Base-by-base conservation (phyloP, 805 yeast genomes). In the Nakazawaea ernobii region DNA sequence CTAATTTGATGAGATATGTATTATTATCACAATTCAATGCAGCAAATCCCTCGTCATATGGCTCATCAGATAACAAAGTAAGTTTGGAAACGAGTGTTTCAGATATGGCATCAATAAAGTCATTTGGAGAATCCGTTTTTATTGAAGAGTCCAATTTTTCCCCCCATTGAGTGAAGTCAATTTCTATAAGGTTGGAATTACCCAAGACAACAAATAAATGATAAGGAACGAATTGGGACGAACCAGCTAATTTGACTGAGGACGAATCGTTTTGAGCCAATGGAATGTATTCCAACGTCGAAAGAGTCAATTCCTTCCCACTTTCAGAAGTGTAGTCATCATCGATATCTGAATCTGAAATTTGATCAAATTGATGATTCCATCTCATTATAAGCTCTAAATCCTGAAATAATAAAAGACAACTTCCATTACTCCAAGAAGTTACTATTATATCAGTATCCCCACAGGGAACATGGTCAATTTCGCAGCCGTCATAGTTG, bases 401-500 rank as follows among this genome's bases (percentile, higher is more conserved):
- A 46, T 69, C 71, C 38, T 63, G 67, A 8, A 62, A 58, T 14
- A 66, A 48, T 0, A 64, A 30, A 1, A 62, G 39, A 27, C 63
- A 39, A 8, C 67, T 63, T 9, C 65, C 65, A 46, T 50, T 42
- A 8, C 46, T 32, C 53, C 52, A 52, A 8, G 44, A 30, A 29
- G 39, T 35, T 61, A 6, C 59, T 42, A 20, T 63, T 37, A 27
- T 52, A 49, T 14, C 66, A 33, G 36, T 63, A 1, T 51, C 45
- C 6, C 59, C 63, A 32, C 66, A 58, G 2, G 56, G 53, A 41
- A 59, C 10, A 4, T 62, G 48, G 0, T 55, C 38, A 8, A 78
- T 55, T 30, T 66, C 68, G 6, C 60, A 50, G 0, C 77, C 76
- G 8, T 68, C 67, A 32, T 67, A 73, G 3, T 65, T 67, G 57